phyloP scores from a whole-genome alignment of 2,329 filamentous ascomycete species.

The Colletotrichum cuscutae region DNA sequence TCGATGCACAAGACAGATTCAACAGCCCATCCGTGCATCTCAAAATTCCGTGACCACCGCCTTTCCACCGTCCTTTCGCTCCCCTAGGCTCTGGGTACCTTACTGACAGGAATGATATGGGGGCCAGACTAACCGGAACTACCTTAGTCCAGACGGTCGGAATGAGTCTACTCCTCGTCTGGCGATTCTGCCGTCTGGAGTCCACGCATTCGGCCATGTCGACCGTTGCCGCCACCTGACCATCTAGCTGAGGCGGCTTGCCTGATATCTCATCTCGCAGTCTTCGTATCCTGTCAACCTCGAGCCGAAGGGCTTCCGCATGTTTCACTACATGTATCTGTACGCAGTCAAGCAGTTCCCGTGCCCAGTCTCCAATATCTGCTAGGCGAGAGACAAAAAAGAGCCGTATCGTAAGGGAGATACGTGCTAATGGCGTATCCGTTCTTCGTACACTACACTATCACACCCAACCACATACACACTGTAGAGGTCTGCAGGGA shows the following conservation, averaged over 20 bases:
- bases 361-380: not conserved
- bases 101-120: slow-evolving; percentile 5
- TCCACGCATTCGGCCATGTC: slow-evolving; percentile 9
- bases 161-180: slow-evolving; percentile 26
- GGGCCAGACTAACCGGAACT: not conserved
- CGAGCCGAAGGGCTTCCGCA: not conserved
- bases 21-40: not conserved
- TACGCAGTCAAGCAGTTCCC: not conserved
- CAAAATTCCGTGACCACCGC: not conserved
- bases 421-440: not conserved
- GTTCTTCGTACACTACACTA: not conserved
- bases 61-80: not conserved
- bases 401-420: not conserved
- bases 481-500: slow-evolving; percentile 7
- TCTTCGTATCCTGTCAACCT: not conserved
- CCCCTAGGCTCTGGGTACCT: not conserved
- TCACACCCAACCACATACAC: no score
- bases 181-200: slow-evolving; percentile 6
- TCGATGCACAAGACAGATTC: not conserved
- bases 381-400: not conserved
- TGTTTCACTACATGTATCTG: not conserved
- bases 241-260: not conserved
- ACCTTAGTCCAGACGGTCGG: slow-evolving; percentile 15
- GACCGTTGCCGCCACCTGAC: slow-evolving; percentile 13
- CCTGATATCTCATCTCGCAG: slow-evolving; percentile 13